Evolutionary conservation across 2,329 filamentous ascomycete genomes (phyloP).

Genomic region (Cordyceps farinosa): DNA sequence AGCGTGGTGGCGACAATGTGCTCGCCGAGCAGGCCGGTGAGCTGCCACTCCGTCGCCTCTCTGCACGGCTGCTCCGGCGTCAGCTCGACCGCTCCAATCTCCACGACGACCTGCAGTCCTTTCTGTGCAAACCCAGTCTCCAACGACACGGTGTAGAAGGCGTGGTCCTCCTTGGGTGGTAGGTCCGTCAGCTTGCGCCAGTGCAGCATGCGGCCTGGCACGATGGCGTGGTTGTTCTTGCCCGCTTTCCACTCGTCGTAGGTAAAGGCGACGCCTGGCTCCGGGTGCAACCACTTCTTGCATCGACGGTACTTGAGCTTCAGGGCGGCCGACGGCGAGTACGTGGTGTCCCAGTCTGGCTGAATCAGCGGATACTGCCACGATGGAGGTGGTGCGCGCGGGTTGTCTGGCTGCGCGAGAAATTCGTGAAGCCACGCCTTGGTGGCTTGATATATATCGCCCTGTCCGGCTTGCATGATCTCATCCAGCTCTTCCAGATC

Average conservation of each 20-base stretch:
- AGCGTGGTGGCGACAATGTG: constrained; percentile 9
- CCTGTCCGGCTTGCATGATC: no score
- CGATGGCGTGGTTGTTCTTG: neutral
- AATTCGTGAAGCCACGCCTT: neutral
- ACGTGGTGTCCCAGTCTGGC: neutral
- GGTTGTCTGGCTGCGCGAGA: neutral
- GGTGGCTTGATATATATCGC: neutral
- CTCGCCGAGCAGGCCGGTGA: constrained; percentile 8
- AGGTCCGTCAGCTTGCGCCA: neutral
- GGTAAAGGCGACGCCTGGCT: neutral
- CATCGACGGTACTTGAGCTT: neutral
- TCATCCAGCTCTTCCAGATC: neutral
- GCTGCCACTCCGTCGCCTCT: neutral
- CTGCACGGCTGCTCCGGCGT: neutral
- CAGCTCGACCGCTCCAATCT: neutral
- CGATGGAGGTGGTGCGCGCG: neutral
- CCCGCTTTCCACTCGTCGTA: constrained; percentile 13
- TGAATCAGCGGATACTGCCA: neutral
- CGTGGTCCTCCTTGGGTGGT: neutral
- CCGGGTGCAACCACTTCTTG: constrained; percentile 8
- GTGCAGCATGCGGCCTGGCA: neutral
- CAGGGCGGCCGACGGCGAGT: neutral
- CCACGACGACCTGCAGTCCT: neutral
- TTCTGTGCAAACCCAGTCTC: neutral
- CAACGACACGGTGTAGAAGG: neutral